Conservation (phyloP, 2,329 filamentous ascomycete species). For the Neonectria sp. region DNA sequence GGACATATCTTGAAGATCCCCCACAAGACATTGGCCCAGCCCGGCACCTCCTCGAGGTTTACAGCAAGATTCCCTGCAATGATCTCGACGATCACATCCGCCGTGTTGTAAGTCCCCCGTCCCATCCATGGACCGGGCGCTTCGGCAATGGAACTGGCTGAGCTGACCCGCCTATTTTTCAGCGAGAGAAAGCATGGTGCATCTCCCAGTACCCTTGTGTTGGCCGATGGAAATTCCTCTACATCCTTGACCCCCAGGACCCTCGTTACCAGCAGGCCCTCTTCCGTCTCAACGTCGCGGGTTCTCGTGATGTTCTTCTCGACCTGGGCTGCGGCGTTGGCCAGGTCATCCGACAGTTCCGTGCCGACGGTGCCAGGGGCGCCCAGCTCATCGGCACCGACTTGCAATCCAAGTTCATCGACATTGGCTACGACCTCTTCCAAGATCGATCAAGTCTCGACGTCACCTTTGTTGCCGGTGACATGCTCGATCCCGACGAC, state of each 20-base stretch:
- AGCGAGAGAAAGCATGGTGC: slow-evolving; percentile 65
- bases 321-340: slow-evolving; percentile 68
- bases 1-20: slow-evolving; percentile 55
- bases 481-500: slow-evolving; percentile 62
- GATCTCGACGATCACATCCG: slow-evolving; percentile 56
- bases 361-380: slow-evolving; percentile 64
- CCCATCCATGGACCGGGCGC: background rate
- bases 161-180: slow-evolving; percentile 14
- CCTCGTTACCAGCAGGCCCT: slow-evolving; percentile 60
- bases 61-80: slow-evolving; percentile 55
- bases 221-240: slow-evolving; percentile 66
- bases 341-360: slow-evolving; percentile 65
- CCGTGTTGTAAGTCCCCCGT: slow-evolving; percentile 51
- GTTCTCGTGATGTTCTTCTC: slow-evolving; percentile 59
- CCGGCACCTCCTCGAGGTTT: slow-evolving; percentile 55
- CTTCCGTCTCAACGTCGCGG: slow-evolving; percentile 56
- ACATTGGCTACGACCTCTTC: slow-evolving; percentile 76
- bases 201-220: slow-evolving; percentile 61
- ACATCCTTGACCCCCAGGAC: slow-evolving; percentile 58
- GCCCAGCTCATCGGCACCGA: slow-evolving; percentile 66
- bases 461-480: slow-evolving; percentile 65
- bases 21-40: slow-evolving; percentile 56
- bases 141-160: slow-evolving; percentile 25
- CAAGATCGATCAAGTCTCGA: slow-evolving; percentile 66
- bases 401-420: slow-evolving; percentile 64